Percentiles rank a stretch among this genome's conserved stretches.
These are phyloP conservation scores for Gentiana macrophylla DNA, from an alignment of 257 asterid species.

Conservation along the genomic window DNA sequence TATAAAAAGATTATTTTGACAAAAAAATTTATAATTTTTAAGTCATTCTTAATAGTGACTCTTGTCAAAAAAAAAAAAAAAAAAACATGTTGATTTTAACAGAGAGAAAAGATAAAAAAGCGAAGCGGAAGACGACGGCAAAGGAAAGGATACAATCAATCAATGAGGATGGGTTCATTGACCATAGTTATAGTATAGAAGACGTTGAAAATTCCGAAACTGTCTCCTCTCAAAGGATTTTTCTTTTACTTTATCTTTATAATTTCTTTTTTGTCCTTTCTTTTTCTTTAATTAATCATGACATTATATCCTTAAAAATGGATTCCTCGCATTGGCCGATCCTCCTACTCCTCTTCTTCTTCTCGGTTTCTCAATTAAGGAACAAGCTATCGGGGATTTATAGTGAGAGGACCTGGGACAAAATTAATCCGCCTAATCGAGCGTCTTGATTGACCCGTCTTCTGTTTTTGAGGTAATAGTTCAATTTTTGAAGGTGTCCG, in stretches of 20 bases:
- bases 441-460: conserved; percentile 11
- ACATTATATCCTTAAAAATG: conserved; percentile 11
- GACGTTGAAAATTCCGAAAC: conserved; percentile 41
- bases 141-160: not conserved
- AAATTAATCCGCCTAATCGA: conserved; percentile 7
- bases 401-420: conserved; percentile 24
- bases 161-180: conserved; percentile 5
- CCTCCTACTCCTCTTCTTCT: conserved; percentile 16
- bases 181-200: conserved; percentile 2
- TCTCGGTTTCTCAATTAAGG: conserved; percentile 18
- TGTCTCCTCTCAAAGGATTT: conserved; percentile 19
- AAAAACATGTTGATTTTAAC: conserved; percentile 19
- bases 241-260: not conserved
- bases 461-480: conserved; percentile 7
- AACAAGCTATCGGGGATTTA: conserved; percentile 9
- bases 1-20: no score
- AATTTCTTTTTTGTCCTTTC: not conserved
- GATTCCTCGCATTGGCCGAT: conserved; percentile 21
- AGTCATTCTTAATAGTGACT: no score
- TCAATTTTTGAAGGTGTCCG: conserved; percentile 13
- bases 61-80: not conserved
- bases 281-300: conserved; percentile 4
- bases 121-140: conserved; percentile 7
- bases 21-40: no score
- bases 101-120: conserved; percentile 10